These are phyloP conservation scores for Roridomyces roridus DNA, from an alignment of 768 basidiomycete genomes.

Conservation along the genomic window DNA sequence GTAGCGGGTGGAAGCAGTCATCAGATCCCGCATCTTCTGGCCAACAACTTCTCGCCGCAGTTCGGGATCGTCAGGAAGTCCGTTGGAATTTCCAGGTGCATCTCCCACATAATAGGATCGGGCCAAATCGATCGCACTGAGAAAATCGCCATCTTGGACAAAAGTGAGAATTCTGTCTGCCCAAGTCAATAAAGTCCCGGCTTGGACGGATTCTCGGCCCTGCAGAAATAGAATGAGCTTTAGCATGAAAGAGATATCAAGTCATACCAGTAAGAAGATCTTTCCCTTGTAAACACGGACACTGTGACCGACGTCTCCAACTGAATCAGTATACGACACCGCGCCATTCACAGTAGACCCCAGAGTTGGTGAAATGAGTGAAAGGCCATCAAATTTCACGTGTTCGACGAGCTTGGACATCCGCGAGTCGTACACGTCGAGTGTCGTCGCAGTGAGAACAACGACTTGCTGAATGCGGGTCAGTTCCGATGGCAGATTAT, in stretches of 20 bases:
- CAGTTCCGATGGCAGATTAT: slow-evolving; percentile 2
- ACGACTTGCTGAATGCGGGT: slow-evolving; percentile 65
- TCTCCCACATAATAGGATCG: slow-evolving; percentile 81
- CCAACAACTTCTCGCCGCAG: slow-evolving; percentile 71
- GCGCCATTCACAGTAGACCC: slow-evolving; percentile 52
- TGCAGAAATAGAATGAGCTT: slow-evolving; percentile 32
- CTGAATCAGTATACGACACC: slow-evolving; percentile 53
- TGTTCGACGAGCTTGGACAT: slow-evolving; percentile 65
- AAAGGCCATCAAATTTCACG: slow-evolving; percentile 60
- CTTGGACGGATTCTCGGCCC: slow-evolving; percentile 72
- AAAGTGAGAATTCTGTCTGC: slow-evolving; percentile 88
- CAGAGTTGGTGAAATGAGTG: slow-evolving; percentile 61
- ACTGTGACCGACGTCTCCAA: slow-evolving; percentile 68
- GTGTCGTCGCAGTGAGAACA: slow-evolving; percentile 56
- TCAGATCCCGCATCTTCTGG: slow-evolving; percentile 77
- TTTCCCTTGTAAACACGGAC: slow-evolving; percentile 88
- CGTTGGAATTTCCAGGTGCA: slow-evolving; percentile 86
- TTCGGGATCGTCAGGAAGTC: slow-evolving; percentile 73
- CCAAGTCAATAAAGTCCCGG: slow-evolving; percentile 92
- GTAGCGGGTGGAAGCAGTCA: slow-evolving; percentile 87
- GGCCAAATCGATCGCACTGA: slow-evolving; percentile 87
- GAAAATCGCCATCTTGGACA: slow-evolving; percentile 87
- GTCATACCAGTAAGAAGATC: slow-evolving; percentile 84
- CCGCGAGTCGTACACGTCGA: slow-evolving; percentile 76
- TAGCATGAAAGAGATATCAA: neutral